Conservation (phyloP, 2,329 filamentous ascomycete species). For the Microascus cirrosus region DNA sequence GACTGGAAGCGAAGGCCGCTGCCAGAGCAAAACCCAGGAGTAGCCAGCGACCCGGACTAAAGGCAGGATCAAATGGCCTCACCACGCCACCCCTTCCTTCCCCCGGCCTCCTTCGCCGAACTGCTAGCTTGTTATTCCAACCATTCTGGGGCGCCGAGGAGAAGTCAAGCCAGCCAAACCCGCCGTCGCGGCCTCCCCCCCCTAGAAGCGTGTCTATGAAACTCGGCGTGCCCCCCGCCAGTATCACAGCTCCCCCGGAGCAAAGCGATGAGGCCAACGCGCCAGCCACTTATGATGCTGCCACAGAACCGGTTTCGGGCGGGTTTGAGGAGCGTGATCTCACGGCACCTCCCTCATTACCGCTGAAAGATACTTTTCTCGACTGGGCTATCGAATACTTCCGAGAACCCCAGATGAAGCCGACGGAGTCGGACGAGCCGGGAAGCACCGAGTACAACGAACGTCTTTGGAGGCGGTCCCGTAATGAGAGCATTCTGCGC, state of each 20-base stretch:
- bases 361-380: slow-evolving; percentile 72
- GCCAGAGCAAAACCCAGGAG: slow-evolving; percentile 28
- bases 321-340: slow-evolving; percentile 56
- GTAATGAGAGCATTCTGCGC: slow-evolving; percentile 84
- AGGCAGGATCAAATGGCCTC: slow-evolving; percentile 22
- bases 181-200: slow-evolving; percentile 10
- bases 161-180: slow-evolving; percentile 21
- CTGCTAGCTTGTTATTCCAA: slow-evolving; percentile 51
- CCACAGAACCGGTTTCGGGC: slow-evolving; percentile 69
- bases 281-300: slow-evolving; percentile 62
- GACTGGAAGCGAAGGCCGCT: slow-evolving; percentile 34
- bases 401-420: slow-evolving; percentile 95
- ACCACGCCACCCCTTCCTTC: slow-evolving; percentile 34
- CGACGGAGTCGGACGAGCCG: slow-evolving; percentile 88
- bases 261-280: slow-evolving; percentile 59
- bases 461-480: slow-evolving; percentile 79
- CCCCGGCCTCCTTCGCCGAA: slow-evolving; percentile 49
- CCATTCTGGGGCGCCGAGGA: slow-evolving; percentile 43
- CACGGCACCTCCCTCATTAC: slow-evolving; percentile 51
- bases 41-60: slow-evolving; percentile 30
- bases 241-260: slow-evolving; percentile 50
- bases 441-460: slow-evolving; percentile 95
- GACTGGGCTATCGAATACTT: slow-evolving; percentile 98
- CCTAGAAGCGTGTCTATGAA: slow-evolving; percentile 24
- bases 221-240: slow-evolving; percentile 26